Base-by-base conservation (phyloP, 139 green algal species). In the Tetradesmus obliquus region DNA sequence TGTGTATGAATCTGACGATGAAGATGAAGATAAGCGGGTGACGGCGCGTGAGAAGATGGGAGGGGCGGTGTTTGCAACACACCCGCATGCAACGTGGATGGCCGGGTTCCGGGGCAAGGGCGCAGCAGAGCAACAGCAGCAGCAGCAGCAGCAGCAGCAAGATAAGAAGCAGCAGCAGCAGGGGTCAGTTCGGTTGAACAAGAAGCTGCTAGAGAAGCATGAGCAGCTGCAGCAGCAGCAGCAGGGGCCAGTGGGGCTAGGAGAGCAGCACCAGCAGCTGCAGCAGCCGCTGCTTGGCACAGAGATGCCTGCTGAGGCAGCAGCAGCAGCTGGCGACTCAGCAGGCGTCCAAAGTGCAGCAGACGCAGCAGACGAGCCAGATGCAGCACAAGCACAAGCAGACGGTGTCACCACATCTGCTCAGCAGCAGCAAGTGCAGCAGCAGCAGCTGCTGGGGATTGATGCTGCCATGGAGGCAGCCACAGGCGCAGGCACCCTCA, bases 31-130 rank as follows among this genome's bases (percentile, higher is more conserved):
- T 24, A n/a, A 76, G 66, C 66, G 66, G 15, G 66, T 76, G 17
- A 76, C 5, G 62, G 81, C 45, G 13, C 81, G 81, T 86, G 55
- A 86, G 45, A 86, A 86, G 81, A 15, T 86, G 81, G 81, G 81
- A 32, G 81, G 81, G 45, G 81, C 45, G 2, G 81, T 86, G 32
- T 86, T 86, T 86, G 81, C 81, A 62, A 55, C 54, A 45, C 32
- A 86, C 51, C 81, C 81, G 22, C 45, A 86, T 55, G 82, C 54
- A 2, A 87, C 3, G 6, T 72, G 54, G 82, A 19, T 5, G 22
- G 82, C 58, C 22, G 82, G 82, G 4, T 71, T 55, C 51, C 72
- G 82, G 82, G 82, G 82, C 17, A 53, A 13, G 1, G 53, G 12
- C 3, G 53, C 82, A 87, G 19, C 82, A 87, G 5, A 74, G 15